Conservation (phyloP, 768 basidiomycete species). For the Cystobasidium onofrii region DNA sequence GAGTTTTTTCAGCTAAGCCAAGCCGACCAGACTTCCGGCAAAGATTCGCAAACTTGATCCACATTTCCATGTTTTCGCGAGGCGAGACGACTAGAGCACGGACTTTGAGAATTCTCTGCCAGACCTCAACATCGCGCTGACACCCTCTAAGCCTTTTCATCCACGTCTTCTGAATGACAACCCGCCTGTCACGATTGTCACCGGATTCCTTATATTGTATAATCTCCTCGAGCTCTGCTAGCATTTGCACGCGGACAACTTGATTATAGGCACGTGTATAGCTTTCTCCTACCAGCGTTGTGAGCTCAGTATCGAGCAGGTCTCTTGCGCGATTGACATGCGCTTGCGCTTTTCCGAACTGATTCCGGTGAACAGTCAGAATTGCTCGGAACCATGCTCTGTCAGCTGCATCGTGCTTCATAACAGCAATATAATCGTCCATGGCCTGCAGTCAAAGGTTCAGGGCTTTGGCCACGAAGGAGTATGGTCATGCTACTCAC, state of each 20-base stretch:
- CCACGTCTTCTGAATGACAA: conserved; percentile 87
- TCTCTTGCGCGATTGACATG: conserved; percentile 92
- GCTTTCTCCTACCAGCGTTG: conserved; percentile 83
- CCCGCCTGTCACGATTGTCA: conserved; percentile 87
- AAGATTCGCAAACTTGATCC: conserved; percentile 97
- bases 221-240: conserved; percentile 95
- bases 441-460: conserved; percentile 51
- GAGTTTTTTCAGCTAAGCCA: conserved; percentile 90
- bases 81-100: conserved; percentile 86
- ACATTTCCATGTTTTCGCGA: conserved; percentile 89
- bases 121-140: conserved; percentile 96
- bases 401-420: conserved; percentile 88
- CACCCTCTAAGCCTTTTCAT: conserved; percentile 94
- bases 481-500: not conserved
- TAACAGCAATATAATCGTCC: conserved; percentile 90
- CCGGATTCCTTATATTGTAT: conserved; percentile 85
- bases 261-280: conserved; percentile 96
- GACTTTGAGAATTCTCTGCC: conserved; percentile 95
- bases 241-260: conserved; percentile 95
- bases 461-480: too few relatives aligned
- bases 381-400: conserved; percentile 94
- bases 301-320: conserved; percentile 79
- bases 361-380: conserved; percentile 88
- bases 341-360: conserved; percentile 77
- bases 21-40: conserved; percentile 92